A percentile compares a stretch with the other conserved stretches of the same genome.
phyloP scores from a whole-genome alignment of 1,284 basidiomycete species.

The Fomitopsis schrenkii region DNA sequence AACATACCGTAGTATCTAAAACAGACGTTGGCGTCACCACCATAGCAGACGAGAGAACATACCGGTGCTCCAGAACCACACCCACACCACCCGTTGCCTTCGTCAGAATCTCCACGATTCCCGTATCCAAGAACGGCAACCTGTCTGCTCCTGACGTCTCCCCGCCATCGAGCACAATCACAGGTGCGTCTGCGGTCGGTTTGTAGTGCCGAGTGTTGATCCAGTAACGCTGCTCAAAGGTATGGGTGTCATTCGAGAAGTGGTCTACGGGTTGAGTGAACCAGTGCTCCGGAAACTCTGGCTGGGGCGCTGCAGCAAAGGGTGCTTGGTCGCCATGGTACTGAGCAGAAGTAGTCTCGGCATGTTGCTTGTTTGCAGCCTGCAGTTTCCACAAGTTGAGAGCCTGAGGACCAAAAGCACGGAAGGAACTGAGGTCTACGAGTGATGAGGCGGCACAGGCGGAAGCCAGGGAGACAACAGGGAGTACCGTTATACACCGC shows the following conservation, averaged over 20 bases:
- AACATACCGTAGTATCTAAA: conserved; percentile 59
- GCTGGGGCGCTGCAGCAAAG: conserved; percentile 9
- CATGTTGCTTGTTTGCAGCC: conserved; percentile 1
- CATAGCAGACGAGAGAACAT: conserved; percentile 1
- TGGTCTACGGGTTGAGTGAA: conserved; percentile 88
- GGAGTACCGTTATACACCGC: not conserved
- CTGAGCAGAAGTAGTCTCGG: not conserved
- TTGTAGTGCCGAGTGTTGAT: conserved; percentile 82
- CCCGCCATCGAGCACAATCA: conserved; percentile 81
- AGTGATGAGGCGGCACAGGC: not conserved
- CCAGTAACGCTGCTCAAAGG: conserved; percentile 84
- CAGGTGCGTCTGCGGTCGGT: conserved; percentile 65
- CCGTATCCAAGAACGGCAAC: conserved; percentile 72
- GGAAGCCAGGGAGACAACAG: not conserved
- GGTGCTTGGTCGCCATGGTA: not conserved
- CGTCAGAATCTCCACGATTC: conserved; percentile 83
- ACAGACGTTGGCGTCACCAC: conserved; percentile 27
- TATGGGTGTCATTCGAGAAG: conserved; percentile 47
- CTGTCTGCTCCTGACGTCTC: conserved; percentile 77
- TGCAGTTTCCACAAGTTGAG: conserved; percentile 41
- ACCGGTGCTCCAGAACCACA: conserved; percentile 88
- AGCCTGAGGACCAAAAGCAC: conserved; percentile 31
- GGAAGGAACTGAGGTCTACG: conserved; percentile 8
- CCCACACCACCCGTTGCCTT: conserved; percentile 81
- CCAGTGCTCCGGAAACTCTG: conserved; percentile 56